phyloP scores from a whole-genome alignment of 1,284 basidiomycete genomes.

The Cryptococcus wingfieldii region DNA sequence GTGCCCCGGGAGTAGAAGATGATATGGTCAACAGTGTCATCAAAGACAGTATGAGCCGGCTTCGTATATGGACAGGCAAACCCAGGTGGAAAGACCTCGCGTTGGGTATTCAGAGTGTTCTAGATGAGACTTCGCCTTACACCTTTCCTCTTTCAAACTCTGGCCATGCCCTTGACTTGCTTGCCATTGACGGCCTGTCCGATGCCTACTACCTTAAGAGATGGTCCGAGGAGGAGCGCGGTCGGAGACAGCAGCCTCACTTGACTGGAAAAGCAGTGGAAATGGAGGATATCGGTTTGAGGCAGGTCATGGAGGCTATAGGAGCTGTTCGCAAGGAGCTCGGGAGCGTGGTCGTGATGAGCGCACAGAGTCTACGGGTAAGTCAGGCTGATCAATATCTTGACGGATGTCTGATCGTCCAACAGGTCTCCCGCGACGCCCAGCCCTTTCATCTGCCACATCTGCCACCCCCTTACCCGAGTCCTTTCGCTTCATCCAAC shows the following conservation, averaged over 20 bases:
- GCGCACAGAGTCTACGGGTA: slow-evolving; percentile 41
- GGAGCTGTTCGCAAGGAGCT: slow-evolving; percentile 32
- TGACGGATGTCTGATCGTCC: neutral
- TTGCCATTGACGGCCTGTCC: slow-evolving; percentile 42
- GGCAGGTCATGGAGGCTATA: slow-evolving; percentile 36
- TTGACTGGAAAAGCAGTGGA: slow-evolving; percentile 9
- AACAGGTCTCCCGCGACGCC: slow-evolving; percentile 8
- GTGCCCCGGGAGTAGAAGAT: neutral
- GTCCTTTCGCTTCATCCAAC: slow-evolving; percentile 19
- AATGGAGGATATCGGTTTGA: slow-evolving; percentile 30
- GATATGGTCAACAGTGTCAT: slow-evolving; percentile 13
- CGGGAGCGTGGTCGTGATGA: slow-evolving; percentile 37
- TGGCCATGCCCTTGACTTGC: slow-evolving; percentile 17
- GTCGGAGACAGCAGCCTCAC: neutral
- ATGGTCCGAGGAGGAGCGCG: slow-evolving; percentile 33
- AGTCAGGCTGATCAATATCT: slow-evolving; percentile 5
- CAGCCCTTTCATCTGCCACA: slow-evolving; percentile 34
- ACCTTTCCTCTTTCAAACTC: neutral
- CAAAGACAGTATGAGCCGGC: slow-evolving; percentile 13
- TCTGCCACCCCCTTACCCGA: slow-evolving; percentile 41
- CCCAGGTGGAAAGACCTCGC: slow-evolving; percentile 23
- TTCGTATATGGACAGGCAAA: slow-evolving; percentile 22
- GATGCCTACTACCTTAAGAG: slow-evolving; percentile 41
- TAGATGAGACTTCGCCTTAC: neutral
- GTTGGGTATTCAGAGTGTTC: slow-evolving; percentile 20